These are phyloP conservation scores for Alternaria triticina DNA, from an alignment of 2,329 filamentous ascomycete genomes.

Conservation along the genomic window DNA sequence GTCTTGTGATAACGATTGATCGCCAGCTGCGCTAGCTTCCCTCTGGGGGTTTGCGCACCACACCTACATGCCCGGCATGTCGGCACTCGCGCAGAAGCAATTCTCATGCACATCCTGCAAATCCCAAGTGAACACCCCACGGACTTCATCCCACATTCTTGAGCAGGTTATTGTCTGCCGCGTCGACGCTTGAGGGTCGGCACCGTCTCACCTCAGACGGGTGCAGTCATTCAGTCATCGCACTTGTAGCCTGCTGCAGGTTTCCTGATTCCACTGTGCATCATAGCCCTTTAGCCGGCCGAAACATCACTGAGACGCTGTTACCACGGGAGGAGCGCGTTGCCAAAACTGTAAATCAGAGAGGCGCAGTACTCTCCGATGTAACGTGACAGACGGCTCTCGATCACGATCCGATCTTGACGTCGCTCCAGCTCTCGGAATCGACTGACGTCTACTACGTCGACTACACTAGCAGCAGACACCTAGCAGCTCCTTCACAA, in stretches of 20 bases:
- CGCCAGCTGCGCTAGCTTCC: not conserved
- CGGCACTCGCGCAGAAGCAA: slow-evolving; percentile 1
- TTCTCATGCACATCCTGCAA: not conserved
- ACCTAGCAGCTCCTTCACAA: not conserved
- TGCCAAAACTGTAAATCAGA: not conserved
- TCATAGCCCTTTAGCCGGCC: not conserved
- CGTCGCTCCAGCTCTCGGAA: not conserved
- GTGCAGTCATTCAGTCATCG: not conserved
- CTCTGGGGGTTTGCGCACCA: not conserved
- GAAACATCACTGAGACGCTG: not conserved
- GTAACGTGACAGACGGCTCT: not conserved
- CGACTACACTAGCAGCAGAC: not conserved
- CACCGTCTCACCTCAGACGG: slow-evolving; percentile 19
- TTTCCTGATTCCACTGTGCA: not conserved
- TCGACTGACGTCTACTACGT: not conserved
- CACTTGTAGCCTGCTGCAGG: not conserved
- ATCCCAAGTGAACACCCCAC: not conserved
- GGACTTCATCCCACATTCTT: not conserved
- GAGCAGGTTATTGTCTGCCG: not conserved
- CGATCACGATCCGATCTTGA: not conserved
- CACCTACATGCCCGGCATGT: not conserved
- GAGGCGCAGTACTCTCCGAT: not conserved
- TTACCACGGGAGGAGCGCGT: not conserved
- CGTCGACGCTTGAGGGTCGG: slow-evolving; percentile 7
- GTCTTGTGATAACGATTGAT: not conserved